Evolutionary conservation across 2,329 filamentous ascomycete genomes (phyloP).

Genomic region (Colletotrichum navitas): DNA sequence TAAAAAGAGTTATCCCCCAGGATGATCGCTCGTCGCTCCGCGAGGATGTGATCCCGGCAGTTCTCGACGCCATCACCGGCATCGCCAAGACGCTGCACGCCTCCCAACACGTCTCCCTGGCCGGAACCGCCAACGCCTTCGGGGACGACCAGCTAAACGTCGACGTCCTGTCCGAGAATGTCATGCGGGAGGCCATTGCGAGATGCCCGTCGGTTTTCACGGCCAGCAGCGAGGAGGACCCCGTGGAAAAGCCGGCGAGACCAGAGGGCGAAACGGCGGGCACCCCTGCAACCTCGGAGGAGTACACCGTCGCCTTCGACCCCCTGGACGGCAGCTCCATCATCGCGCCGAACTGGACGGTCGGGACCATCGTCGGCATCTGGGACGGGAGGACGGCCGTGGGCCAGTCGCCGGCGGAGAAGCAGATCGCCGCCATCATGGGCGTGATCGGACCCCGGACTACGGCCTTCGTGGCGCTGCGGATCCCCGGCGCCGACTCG

Average conservation of each 20-base stretch:
- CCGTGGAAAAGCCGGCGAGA: conserved; percentile 57
- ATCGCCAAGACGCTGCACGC: conserved; percentile 60
- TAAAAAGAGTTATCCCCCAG: conserved; percentile 45
- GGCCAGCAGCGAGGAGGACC: conserved; percentile 73
- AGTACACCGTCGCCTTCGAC: conserved; percentile 72
- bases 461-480: conserved; percentile 67
- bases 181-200: conserved; percentile 60
- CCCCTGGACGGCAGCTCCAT: conserved; percentile 74
- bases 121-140: conserved; percentile 66
- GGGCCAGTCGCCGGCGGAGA: conserved; percentile 51
- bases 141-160: conserved; percentile 72
- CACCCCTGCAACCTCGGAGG: conserved; percentile 49
- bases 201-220: conserved; percentile 60
- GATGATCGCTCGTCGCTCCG: conserved; percentile 51
- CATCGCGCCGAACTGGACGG: conserved; percentile 69
- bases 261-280: not conserved
- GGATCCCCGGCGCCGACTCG: conserved; percentile 55
- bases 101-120: conserved; percentile 60
- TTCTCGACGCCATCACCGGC: conserved; percentile 59
- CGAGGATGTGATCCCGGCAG: conserved; percentile 61
- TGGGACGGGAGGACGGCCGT: conserved; percentile 66
- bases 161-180: conserved; percentile 64
- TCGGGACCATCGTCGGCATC: conserved; percentile 71
- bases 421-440: conserved; percentile 63
- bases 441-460: conserved; percentile 68